Conservation (phyloP, 345 rosid species). For the Acer yangbiense region DNA sequence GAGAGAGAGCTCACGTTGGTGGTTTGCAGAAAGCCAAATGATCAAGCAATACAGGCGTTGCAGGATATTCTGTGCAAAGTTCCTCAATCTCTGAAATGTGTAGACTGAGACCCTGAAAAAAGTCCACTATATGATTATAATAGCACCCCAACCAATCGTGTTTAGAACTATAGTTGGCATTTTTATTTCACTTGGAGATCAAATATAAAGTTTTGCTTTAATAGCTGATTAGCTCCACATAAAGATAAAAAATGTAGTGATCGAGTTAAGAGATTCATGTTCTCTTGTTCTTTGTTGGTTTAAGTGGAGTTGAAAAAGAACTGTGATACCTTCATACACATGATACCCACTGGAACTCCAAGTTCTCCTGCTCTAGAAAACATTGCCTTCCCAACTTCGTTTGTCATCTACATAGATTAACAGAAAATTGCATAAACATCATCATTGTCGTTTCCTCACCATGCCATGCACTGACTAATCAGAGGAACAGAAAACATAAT, state of each 20-base stretch:
- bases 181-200: not conserved
- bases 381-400: conserved; percentile 80
- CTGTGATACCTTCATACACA: conserved; percentile 84
- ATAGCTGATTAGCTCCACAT: not conserved
- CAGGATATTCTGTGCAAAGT: conserved; percentile 77
- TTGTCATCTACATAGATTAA: conserved; percentile 68
- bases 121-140: conserved; percentile 6
- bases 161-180: not conserved
- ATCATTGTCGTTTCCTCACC: not conserved
- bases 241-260: not conserved
- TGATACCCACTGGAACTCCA: conserved; percentile 86
- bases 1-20: conserved; percentile 52
- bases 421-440: not conserved
- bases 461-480: not conserved
- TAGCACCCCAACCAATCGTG: not conserved
- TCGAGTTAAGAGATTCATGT: not conserved
- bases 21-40: conserved; percentile 93
- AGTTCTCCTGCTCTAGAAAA: conserved; percentile 91
- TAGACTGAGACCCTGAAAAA: conserved; percentile 73
- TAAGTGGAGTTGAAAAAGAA: conserved; percentile 3
- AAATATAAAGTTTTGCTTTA: not conserved
- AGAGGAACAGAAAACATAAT: not conserved
- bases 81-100: conserved; percentile 80
- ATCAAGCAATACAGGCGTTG: conserved; percentile 73
- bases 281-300: not conserved